Evolutionary conservation across 768 basidiomycete species (phyloP).

Genomic region (Mycena alexandri): DNA sequence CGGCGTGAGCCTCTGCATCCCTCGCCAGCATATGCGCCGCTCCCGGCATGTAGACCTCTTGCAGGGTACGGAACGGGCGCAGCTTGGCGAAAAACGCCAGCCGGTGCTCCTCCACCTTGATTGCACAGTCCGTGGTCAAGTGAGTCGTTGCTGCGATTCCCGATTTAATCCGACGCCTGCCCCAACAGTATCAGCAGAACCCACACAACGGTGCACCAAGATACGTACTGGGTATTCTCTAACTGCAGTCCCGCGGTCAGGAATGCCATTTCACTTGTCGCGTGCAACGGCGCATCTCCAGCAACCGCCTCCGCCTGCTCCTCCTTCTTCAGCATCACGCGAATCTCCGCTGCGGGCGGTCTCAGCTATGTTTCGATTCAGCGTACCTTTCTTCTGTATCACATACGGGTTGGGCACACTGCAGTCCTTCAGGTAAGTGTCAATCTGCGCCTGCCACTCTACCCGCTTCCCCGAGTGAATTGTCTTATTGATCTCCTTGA

Average conservation of each 20-base stretch:
- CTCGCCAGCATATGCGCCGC: background rate
- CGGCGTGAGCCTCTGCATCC: conserved; percentile 5
- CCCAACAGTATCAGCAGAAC: background rate
- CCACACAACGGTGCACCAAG: too few relatives aligned
- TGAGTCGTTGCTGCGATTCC: background rate
- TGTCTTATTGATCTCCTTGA: too few relatives aligned
- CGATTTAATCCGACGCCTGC: background rate
- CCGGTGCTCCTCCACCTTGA: conserved; percentile 27
- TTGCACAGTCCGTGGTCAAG: conserved; percentile 1
- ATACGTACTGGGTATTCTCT: background rate
- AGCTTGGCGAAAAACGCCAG: conserved; percentile 16
- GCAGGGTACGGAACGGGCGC: background rate
- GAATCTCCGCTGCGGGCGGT: too few relatives aligned
- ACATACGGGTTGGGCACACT: too few relatives aligned
- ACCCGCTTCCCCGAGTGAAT: too few relatives aligned
- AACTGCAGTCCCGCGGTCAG: conserved; percentile 5
- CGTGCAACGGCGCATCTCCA: background rate
- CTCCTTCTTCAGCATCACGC: conserved; percentile 14
- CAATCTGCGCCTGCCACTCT: too few relatives aligned
- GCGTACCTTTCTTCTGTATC: too few relatives aligned
- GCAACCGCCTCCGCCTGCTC: background rate
- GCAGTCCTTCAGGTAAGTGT: too few relatives aligned
- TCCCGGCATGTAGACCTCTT: conserved; percentile 18
- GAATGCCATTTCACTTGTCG: background rate
- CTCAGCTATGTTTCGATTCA: too few relatives aligned